phyloP scores from a whole-genome alignment of 208 protist species.

The Leishmania gerbilli region DNA sequence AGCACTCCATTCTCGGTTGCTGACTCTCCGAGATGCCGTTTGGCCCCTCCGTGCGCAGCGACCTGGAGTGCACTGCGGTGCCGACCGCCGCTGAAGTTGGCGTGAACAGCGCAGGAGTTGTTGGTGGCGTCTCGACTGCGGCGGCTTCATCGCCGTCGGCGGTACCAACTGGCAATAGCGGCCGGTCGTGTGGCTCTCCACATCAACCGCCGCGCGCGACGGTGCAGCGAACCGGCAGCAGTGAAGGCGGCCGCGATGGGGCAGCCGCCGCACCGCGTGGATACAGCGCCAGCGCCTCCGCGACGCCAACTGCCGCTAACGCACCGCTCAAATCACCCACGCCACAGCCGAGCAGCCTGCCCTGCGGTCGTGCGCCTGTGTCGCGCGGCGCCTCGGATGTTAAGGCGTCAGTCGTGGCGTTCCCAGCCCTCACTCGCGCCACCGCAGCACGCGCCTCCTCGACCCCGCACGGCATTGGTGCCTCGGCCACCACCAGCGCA shows the following conservation, averaged over 20 bases:
- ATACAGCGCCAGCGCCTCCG: conserved; percentile 10
- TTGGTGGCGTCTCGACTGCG: conserved; percentile 8
- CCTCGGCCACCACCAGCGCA: background rate
- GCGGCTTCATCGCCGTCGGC: background rate
- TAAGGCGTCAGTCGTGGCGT: background rate
- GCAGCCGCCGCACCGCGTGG: conserved; percentile 12
- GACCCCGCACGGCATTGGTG: background rate
- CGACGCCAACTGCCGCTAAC: background rate
- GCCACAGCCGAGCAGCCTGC: background rate
- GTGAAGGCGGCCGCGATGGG: background rate
- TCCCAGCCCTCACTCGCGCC: conserved; percentile 17
- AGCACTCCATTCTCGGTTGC: background rate
- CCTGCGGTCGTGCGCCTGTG: background rate
- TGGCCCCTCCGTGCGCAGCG: conserved; percentile 15
- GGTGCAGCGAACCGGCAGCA: conserved; percentile 23
- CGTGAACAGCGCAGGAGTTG: conserved; percentile 1
- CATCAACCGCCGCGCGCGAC: conserved; percentile 15
- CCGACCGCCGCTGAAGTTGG: conserved; percentile 16
- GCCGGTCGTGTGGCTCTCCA: conserved; percentile 16
- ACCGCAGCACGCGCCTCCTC: background rate
- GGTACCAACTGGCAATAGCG: background rate
- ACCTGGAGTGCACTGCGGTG: conserved; percentile 29
- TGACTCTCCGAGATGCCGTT: conserved; percentile 20
- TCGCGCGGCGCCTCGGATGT: background rate
- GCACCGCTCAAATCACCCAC: background rate